Evolutionary conservation across 1,284 basidiomycete species (phyloP).

Genomic region (Moniliophthora roreri): DNA sequence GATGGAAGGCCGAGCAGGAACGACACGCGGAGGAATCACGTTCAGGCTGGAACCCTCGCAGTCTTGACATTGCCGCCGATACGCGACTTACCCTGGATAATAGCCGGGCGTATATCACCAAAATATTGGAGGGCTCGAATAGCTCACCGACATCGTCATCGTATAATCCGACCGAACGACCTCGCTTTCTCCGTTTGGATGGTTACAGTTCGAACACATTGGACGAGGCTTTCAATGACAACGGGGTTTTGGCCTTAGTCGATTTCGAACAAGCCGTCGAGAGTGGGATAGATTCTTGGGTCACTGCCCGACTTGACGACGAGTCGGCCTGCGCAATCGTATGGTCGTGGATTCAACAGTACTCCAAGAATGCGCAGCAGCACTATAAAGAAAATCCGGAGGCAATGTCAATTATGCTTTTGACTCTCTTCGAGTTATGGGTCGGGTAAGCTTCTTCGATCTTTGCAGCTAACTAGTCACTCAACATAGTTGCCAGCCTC

Average conservation of each 20-base stretch:
- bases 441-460: constrained; percentile 5
- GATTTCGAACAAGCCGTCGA: constrained; percentile 4
- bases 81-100: not conserved
- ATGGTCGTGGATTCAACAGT: constrained; percentile 25
- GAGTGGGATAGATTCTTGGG: not conserved
- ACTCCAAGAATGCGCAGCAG: constrained; percentile 24
- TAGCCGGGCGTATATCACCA: not conserved
- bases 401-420: constrained; percentile 39
- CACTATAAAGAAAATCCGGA: constrained; percentile 38
- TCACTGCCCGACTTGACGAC: not conserved
- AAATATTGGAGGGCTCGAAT: too few relatives aligned
- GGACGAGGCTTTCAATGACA: too few relatives aligned
- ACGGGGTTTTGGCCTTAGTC: too few relatives aligned
- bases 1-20: not conserved
- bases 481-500: constrained; percentile 18
- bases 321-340: constrained; percentile 13
- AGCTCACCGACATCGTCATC: too few relatives aligned
- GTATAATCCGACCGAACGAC: too few relatives aligned
- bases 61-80: not conserved
- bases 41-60: not conserved
- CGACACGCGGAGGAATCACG: not conserved
- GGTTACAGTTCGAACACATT: too few relatives aligned
- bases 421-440: constrained; percentile 14
- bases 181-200: too few relatives aligned
- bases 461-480: constrained; percentile 9